These are phyloP conservation scores for Eucalyptus brandiana DNA, from an alignment of 345 rosid genomes.

Conservation along the genomic window DNA sequence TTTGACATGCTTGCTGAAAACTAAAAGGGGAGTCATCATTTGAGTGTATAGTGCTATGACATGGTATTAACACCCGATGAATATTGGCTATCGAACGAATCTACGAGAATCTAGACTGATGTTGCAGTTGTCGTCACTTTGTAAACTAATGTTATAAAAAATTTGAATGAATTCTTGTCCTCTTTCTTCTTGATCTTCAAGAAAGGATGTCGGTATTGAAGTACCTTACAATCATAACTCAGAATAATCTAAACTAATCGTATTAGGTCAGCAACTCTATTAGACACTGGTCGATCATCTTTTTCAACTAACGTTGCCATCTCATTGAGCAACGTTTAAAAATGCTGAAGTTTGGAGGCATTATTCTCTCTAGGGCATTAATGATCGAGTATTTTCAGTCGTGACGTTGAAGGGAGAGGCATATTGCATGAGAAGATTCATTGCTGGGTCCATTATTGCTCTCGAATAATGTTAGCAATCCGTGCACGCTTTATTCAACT, in stretches of 20 bases:
- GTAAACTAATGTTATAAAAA: background rate
- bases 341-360: background rate
- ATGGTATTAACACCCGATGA: background rate
- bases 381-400: background rate
- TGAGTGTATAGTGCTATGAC: background rate
- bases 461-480: background rate
- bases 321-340: background rate
- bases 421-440: background rate
- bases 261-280: background rate
- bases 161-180: background rate
- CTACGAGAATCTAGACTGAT: background rate
- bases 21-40: background rate
- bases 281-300: background rate
- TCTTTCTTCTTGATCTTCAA: background rate
- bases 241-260: background rate
- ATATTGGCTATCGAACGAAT: background rate
- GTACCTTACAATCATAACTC: background rate
- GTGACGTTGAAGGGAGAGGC: background rate
- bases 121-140: background rate
- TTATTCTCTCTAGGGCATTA: background rate
- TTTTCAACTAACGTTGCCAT: background rate
- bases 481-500: background rate
- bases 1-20: background rate
- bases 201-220: background rate
- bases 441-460: background rate